Base-by-base conservation (phyloP, 1,284 basidiomycete genomes). In the Ganoderma lucidum region DNA sequence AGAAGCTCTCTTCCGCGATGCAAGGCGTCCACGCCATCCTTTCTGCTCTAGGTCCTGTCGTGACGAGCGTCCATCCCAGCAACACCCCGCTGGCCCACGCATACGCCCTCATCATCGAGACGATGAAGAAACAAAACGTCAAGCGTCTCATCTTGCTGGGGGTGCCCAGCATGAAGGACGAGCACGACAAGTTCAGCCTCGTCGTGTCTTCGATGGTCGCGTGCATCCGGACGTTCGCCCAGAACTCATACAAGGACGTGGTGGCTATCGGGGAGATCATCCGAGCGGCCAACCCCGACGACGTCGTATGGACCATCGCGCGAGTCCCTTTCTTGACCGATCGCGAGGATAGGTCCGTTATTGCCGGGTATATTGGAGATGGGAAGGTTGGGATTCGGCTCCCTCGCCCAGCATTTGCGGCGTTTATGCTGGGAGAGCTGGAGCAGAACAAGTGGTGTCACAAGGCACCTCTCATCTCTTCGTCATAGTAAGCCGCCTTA, bases 361-460 rank as follows among this genome's bases (percentile, higher is more conserved):
- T 87, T 2, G 87, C 85, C 23, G 91, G 91, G 2, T 91, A 91
- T 75, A 78, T 90, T 6, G 91, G 91, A 6, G 90, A 93, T 72
- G 85, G 85, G 37, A 84, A 83, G 75, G 85, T 82, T 9, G 84
- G 83, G 41, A 81, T 80, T 8, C 81, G 73, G 35, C 74, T 90
- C 66, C 79, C 88, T 6, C 84, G 90, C 68, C 78, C 81, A 15
- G 90, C 84, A 0, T 92, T 88, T 72, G 90, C 88, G 8, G 80
- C 82, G 2, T 92, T 92, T 71, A 82, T 88, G 0, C 64, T 90
- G 44, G 80, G 82, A 30, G 90, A 92, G 78, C 79, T 92, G 53
- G 78, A 83, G 72, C 81, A 81, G 61, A 83, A 82, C 56, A 81
- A 88, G 65, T 93, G 91, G 81, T 69, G 76, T 35, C 69, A 66